A percentile compares a stretch with the other conserved stretches of the same genome.
Evolutionary conservation across 352 stramenopile species (phyloP).

Genomic region (Pythium brachiatum): DNA sequence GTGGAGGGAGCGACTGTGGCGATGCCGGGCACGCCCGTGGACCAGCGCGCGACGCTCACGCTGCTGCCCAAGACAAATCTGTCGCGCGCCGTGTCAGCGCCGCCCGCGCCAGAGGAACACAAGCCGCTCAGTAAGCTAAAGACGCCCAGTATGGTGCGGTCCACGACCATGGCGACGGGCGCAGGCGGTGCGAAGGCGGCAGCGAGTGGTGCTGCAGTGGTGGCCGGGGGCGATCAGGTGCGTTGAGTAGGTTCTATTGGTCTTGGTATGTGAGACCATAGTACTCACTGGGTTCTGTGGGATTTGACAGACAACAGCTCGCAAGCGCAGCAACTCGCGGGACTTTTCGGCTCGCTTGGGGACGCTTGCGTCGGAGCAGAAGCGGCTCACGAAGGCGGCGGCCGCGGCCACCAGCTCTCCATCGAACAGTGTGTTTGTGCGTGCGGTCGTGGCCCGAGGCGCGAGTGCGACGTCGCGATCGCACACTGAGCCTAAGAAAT

Average conservation of each 20-base stretch:
- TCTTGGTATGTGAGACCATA: too few species aligned
- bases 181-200: background rate
- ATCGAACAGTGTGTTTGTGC: conserved; percentile 29
- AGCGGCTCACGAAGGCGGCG: conserved; percentile 2
- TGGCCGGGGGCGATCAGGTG: background rate
- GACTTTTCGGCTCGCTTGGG: conserved; percentile 8
- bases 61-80: conserved; percentile 27
- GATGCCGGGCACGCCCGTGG: conserved; percentile 20
- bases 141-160: conserved; percentile 2
- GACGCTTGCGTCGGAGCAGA: conserved; percentile 13
- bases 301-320: background rate
- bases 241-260: background rate
- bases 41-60: conserved; percentile 30
- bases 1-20: background rate
- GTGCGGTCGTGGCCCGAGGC: conserved; percentile 25
- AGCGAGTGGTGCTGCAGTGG: background rate
- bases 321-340: conserved; percentile 28
- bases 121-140: conserved; percentile 18
- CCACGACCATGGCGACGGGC: conserved; percentile 1
- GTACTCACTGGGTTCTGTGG: background rate
- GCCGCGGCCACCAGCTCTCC: background rate
- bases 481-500: conserved; percentile 7
- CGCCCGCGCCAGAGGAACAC: conserved; percentile 8
- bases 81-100: conserved; percentile 19
- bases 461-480: background rate